A percentile compares a stretch with the other conserved stretches of the same genome.
Evolutionary conservation across 257 asterid species (phyloP).

Genomic region (Solanum ossicruentum): DNA sequence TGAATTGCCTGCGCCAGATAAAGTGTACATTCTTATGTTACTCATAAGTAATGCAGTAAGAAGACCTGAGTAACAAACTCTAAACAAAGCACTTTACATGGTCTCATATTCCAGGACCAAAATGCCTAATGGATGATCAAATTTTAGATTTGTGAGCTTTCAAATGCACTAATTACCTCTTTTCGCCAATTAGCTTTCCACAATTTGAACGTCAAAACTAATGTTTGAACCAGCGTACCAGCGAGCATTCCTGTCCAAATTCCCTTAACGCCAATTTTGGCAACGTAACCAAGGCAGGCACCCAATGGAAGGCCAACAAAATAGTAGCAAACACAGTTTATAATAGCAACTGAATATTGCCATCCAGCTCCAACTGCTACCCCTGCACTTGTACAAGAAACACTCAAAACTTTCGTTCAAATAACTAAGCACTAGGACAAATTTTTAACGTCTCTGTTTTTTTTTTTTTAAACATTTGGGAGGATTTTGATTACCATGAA

Average conservation of each 20-base stretch:
- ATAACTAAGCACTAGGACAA: not conserved
- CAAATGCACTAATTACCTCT: conserved; percentile 33
- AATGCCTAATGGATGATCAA: not conserved
- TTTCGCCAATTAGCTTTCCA: conserved; percentile 44
- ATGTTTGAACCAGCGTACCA: conserved; percentile 62
- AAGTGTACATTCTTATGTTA: not conserved
- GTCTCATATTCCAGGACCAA: not conserved
- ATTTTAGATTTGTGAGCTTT: not conserved
- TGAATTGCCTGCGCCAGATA: conserved; percentile 30
- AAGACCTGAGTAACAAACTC: too few relatives aligned
- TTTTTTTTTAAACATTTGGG: not conserved
- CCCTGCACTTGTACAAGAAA: conserved; percentile 28
- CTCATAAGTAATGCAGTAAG: not conserved
- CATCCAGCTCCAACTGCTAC: conserved; percentile 93
- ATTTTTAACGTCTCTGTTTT: not conserved
- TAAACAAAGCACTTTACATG: too few relatives aligned
- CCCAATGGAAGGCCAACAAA: conserved; percentile 72
- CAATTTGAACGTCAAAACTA: conserved; percentile 17
- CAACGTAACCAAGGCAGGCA: conserved; percentile 57
- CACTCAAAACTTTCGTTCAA: not conserved
- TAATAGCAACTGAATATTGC: conserved; percentile 62
- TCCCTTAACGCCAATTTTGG: conserved; percentile 52
- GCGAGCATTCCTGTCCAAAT: conserved; percentile 76
- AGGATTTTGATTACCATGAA: conserved; percentile 42
- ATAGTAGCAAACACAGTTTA: conserved; percentile 50